Evolutionary conservation across 805 yeast genomes (phyloP), one percentile per base, ranked within the genome.

Genomic region (Yarrowia hollandica): DNA sequence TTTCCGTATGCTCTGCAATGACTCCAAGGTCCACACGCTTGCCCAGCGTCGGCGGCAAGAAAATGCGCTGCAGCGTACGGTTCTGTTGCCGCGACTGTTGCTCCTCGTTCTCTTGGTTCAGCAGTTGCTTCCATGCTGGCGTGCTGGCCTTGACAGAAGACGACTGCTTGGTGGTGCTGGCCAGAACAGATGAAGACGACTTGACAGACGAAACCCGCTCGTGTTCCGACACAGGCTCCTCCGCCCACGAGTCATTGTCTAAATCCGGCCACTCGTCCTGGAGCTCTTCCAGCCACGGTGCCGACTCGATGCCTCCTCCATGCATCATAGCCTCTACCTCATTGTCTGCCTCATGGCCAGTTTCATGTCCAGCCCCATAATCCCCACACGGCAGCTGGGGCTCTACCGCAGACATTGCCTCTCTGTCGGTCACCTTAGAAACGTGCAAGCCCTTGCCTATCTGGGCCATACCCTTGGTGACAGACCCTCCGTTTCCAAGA

Each of bases 231-330:
- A 18, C 5, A 10, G 22, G 15, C 28, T 16, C 25, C 7, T 25
- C n/a, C 11, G 15, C 35, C 54, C 37, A 44, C 4, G 18, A 31
- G 10, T 44, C 52, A 5, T 21, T 11, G 11, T 39, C 33, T 3
- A 48, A 16, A 16, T 48, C 55, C 1, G 55, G 55, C 58, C 58
- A 52, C 10, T 52, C 58, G 11, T 52, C 58, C 15, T 52, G 26
- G 10, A 52, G 35, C 11, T 52, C 58, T 16, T 48, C 55, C 21
- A 31, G 11, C 52, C 52, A 44, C 1, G 52, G 52, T 1, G 50
- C 50, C 5, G 30, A 23, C 18, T 11, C 16, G 6, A 42, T n/a
- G 2, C 48, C 48, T 11, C 16, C 48, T n/a, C n/a, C n/a, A n/a
- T n/a, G n/a, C n/a, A n/a, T n/a, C n/a, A n/a, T n/a, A n/a, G n/a